A percentile compares a stretch with the other conserved stretches of the same genome.
phyloP scores from a whole-genome alignment of 2,329 filamentous ascomycete genomes.

The Bisporella sp. region DNA sequence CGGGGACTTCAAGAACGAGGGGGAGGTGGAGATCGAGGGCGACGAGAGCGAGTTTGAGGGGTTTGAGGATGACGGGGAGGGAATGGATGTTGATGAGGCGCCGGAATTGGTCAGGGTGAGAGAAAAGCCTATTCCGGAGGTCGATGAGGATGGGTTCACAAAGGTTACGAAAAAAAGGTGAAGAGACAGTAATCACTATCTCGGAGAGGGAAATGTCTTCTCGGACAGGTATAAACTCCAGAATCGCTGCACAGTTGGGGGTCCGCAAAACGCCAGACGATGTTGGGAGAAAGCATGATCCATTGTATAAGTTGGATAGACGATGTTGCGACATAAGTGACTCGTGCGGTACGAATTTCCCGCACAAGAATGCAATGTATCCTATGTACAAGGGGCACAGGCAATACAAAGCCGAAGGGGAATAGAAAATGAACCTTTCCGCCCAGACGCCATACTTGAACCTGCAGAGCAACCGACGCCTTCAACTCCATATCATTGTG shows the following conservation, averaged over 20 bases:
- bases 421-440: slow-evolving; percentile 6
- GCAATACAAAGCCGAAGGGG: not conserved
- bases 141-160: slow-evolving; percentile 78
- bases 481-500: too few relatives aligned
- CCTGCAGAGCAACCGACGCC: too few relatives aligned
- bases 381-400: slow-evolving; percentile 4
- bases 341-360: too few relatives aligned
- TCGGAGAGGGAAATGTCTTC: too few relatives aligned
- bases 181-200: not conserved
- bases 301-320: too few relatives aligned
- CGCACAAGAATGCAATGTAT: slow-evolving; percentile 6
- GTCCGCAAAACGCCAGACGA: too few relatives aligned
- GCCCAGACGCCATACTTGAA: slow-evolving; percentile 9
- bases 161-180: slow-evolving; percentile 63
- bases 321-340: too few relatives aligned
- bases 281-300: too few relatives aligned
- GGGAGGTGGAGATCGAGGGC: slow-evolving; percentile 49
- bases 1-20: slow-evolving; percentile 39
- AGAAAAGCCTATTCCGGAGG: slow-evolving; percentile 61
- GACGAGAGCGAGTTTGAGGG: slow-evolving; percentile 44
- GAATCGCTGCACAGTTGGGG: too few relatives aligned
- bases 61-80: slow-evolving; percentile 45
- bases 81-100: slow-evolving; percentile 57
- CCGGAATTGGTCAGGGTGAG: slow-evolving; percentile 49
- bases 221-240: too few relatives aligned